These are phyloP conservation scores for Epichloe uncinata DNA, from an alignment of 2,329 filamentous ascomycete genomes.

Conservation along the genomic window DNA sequence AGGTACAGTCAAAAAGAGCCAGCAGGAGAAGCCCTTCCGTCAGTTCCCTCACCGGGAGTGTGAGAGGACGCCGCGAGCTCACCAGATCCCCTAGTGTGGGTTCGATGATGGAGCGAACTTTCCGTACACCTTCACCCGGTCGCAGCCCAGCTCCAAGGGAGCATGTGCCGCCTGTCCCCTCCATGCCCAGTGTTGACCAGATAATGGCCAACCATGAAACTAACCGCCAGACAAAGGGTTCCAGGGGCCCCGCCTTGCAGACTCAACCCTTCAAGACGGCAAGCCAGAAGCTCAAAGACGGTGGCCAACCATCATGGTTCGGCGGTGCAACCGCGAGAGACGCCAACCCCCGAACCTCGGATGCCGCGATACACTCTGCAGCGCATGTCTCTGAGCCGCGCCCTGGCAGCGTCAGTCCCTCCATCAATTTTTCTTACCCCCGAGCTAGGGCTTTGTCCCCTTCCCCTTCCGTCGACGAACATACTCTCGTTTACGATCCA, in stretches of 20 bases:
- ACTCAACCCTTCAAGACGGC: constrained; percentile 38
- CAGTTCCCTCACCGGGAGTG: constrained; percentile 48
- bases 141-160: constrained; percentile 27
- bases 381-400: constrained; percentile 20
- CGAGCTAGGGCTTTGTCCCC: constrained; percentile 25
- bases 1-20: constrained; percentile 81
- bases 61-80: constrained; percentile 30
- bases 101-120: constrained; percentile 83
- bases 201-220: constrained; percentile 12
- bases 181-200: constrained; percentile 43
- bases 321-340: constrained; percentile 30
- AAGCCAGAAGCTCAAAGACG: constrained; percentile 35
- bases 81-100: constrained; percentile 55
- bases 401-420: constrained; percentile 34
- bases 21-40: constrained; percentile 57
- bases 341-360: constrained; percentile 32
- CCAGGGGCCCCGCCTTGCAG: constrained; percentile 28
- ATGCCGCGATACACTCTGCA: constrained; percentile 23
- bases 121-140: constrained; percentile 59
- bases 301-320: constrained; percentile 34
- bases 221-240: constrained; percentile 16
- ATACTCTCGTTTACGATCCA: constrained; percentile 47
- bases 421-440: constrained; percentile 48
- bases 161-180: constrained; percentile 59
- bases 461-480: constrained; percentile 17